phyloP scores from a whole-genome alignment of 2,329 filamentous ascomycete genomes.

The Stachybotrys chlorohalonatus region DNA sequence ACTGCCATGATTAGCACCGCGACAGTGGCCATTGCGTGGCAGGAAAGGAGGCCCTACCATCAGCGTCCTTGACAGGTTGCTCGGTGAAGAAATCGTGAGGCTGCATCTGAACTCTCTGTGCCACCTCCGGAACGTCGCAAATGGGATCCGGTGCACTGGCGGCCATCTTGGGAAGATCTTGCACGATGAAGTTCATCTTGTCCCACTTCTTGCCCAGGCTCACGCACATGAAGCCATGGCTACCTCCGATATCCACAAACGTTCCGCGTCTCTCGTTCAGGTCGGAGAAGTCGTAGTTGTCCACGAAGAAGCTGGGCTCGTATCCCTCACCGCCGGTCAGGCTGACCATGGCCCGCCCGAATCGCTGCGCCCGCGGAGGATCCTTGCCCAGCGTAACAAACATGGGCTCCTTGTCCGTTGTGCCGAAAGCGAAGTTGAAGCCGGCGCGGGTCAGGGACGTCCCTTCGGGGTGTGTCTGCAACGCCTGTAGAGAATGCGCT shows the following conservation, averaged over 20 bases:
- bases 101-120: slow-evolving; percentile 30
- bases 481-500: slow-evolving; percentile 33
- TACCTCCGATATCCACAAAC: slow-evolving; percentile 51
- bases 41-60: slow-evolving; percentile 25
- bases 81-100: slow-evolving; percentile 50
- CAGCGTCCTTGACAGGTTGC: slow-evolving; percentile 43
- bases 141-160: slow-evolving; percentile 35
- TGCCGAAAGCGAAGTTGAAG: slow-evolving; percentile 42
- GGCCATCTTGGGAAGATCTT: slow-evolving; percentile 42
- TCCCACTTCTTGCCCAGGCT: slow-evolving; percentile 41
- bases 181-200: slow-evolving; percentile 45
- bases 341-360: slow-evolving; percentile 46
- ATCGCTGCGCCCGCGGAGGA: slow-evolving; percentile 35
- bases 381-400: slow-evolving; percentile 43
- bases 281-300: slow-evolving; percentile 43
- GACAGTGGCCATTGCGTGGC: not conserved
- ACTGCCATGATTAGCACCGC: slow-evolving; percentile 18
- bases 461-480: slow-evolving; percentile 36
- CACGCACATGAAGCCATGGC: slow-evolving; percentile 47
- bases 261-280: slow-evolving; percentile 35
- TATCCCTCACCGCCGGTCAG: slow-evolving; percentile 48
- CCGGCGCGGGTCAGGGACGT: slow-evolving; percentile 37
- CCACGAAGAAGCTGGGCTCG: slow-evolving; percentile 41
- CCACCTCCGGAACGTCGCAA: slow-evolving; percentile 26
- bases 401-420: slow-evolving; percentile 42